Evolutionary conservation across 352 stramenopile genomes (phyloP), one percentile per base, ranked within the genome.

Genomic region (Phytopythium litorale): DNA sequence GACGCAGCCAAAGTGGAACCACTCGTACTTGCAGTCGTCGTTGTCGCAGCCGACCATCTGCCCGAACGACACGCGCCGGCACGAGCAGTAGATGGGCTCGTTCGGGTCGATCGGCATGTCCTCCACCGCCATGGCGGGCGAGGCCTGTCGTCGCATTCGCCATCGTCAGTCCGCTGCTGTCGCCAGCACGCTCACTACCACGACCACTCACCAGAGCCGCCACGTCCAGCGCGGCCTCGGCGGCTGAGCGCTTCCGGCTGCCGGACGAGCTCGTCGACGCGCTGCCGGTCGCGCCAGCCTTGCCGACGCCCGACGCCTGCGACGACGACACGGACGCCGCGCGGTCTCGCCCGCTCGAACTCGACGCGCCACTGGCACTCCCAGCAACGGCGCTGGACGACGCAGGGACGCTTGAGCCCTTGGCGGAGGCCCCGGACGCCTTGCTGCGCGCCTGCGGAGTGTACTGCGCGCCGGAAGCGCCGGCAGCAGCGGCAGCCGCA

Each of bases 21-120:
- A 97, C 68, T 97, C 89, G 74, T 94, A 96, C 72, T 96, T 93
- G 84, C 90, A 97, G 68, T 94, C 88, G 68, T 95, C 86, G 59
- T 97, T 96, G 71, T 97, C 90, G 62, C 90, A 97, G 62, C 89
- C 90, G 16, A 97, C 85, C 90, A 97, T 97, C 58, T 97, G 85
- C 9, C 90, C 90, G 63, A 92, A 97, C 48, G 90, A 96, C 45
- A 96, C 84, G 50, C 84, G 86, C 28, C 86, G 77, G 57, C 86
- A 95, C 70, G 86, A 76, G 78, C 86, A 95, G 76, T 95, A 95
- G 55, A 95, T 81, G 64, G 86, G 86, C 63, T 95, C 86, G 68
- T 95, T 95, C 63, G 86, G 86, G 63, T 95, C 86, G 60, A 95
- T 92, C 40, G 84, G 84, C 25, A 93, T 63, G 63, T 95, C 86